A percentile compares a stretch with the other conserved stretches of the same genome.
These are phyloP conservation scores for Ophiocordyceps polyrhachis-furcata DNA, from an alignment of 2,329 filamentous ascomycete genomes.

Conservation along the genomic window DNA sequence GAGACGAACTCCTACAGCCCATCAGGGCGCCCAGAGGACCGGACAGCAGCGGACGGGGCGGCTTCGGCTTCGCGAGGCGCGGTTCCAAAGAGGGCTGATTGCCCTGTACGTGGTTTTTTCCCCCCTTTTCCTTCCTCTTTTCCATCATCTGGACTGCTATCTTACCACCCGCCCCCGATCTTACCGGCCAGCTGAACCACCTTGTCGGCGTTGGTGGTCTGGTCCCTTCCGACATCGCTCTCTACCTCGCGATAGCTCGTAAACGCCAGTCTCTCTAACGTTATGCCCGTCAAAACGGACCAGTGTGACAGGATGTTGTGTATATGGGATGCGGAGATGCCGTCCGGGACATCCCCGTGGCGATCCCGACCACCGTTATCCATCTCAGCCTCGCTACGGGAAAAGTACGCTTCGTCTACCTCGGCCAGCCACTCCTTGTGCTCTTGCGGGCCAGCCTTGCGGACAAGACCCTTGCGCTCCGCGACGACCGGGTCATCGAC, in stretches of 20 bases:
- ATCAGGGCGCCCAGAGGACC: slow-evolving; percentile 62
- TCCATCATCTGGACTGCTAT: slow-evolving; percentile 27
- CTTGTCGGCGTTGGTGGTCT: slow-evolving; percentile 51
- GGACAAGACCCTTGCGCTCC: slow-evolving; percentile 25
- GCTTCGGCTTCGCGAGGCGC: slow-evolving; percentile 55
- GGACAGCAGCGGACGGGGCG: slow-evolving; percentile 55
- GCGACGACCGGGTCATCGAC: slow-evolving; percentile 54
- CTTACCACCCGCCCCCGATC: slow-evolving; percentile 90
- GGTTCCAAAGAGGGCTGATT: slow-evolving; percentile 26
- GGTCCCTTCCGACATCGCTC: slow-evolving; percentile 77
- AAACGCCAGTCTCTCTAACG: slow-evolving; percentile 52
- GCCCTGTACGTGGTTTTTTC: slow-evolving; percentile 1
- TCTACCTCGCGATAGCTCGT: slow-evolving; percentile 87
- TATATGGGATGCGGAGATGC: slow-evolving; percentile 47
- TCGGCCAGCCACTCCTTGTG: slow-evolving; percentile 72
- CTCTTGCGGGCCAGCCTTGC: slow-evolving; percentile 52
- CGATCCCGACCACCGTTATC: slow-evolving; percentile 4
- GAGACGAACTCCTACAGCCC: slow-evolving; percentile 46
- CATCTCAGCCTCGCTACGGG: slow-evolving; percentile 33
- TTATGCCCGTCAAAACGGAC: slow-evolving; percentile 52
- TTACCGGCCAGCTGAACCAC: slow-evolving; percentile 80
- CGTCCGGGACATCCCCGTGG: slow-evolving; percentile 34
- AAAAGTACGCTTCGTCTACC: slow-evolving; percentile 84
- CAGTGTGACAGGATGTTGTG: slow-evolving; percentile 57
- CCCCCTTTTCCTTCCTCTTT: neutral